phyloP scores from a whole-genome alignment of 2,329 filamentous ascomycete genomes.

The Aspergillus niger region DNA sequence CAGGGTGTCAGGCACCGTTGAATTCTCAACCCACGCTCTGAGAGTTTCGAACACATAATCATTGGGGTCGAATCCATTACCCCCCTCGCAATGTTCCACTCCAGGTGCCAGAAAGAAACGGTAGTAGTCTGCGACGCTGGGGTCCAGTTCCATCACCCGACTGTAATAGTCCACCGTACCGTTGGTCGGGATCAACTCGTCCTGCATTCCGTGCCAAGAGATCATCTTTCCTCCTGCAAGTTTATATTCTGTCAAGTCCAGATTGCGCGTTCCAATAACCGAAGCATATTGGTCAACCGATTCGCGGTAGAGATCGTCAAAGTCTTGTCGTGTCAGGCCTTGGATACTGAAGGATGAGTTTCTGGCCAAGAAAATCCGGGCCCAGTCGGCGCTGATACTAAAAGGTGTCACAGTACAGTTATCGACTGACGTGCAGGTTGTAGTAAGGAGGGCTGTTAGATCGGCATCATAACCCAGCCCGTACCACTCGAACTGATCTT shows the following conservation, averaged over 20 bases:
- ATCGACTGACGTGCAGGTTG: slow-evolving; percentile 25
- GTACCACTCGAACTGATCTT: slow-evolving; percentile 35
- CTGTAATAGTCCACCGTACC: slow-evolving; percentile 43
- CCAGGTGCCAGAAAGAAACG: slow-evolving; percentile 45
- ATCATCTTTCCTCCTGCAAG: slow-evolving; percentile 45
- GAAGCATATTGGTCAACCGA: slow-evolving; percentile 34
- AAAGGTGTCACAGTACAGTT: slow-evolving; percentile 32
- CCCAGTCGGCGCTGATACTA: slow-evolving; percentile 35
- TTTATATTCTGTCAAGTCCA: slow-evolving; percentile 42
- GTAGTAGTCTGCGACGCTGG: slow-evolving; percentile 35
- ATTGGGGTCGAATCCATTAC: slow-evolving; percentile 23
- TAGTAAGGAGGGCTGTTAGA: slow-evolving; percentile 28
- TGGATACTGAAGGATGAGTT: slow-evolving; percentile 33
- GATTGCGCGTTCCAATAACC: slow-evolving; percentile 41
- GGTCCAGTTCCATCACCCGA: slow-evolving; percentile 30
- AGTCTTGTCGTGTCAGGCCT: slow-evolving; percentile 32
- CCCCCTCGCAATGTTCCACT: slow-evolving; percentile 38
- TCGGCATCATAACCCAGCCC: slow-evolving; percentile 32
- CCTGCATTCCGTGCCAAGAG: slow-evolving; percentile 46
- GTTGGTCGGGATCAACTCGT: slow-evolving; percentile 41
- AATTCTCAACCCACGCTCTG: background rate
- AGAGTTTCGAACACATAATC: background rate
- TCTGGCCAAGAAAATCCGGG: slow-evolving; percentile 36
- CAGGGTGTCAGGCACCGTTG: background rate
- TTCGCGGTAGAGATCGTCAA: slow-evolving; percentile 25